phyloP scores from a whole-genome alignment of 2,329 filamentous ascomycete species.

The Huntiella omanensis region DNA sequence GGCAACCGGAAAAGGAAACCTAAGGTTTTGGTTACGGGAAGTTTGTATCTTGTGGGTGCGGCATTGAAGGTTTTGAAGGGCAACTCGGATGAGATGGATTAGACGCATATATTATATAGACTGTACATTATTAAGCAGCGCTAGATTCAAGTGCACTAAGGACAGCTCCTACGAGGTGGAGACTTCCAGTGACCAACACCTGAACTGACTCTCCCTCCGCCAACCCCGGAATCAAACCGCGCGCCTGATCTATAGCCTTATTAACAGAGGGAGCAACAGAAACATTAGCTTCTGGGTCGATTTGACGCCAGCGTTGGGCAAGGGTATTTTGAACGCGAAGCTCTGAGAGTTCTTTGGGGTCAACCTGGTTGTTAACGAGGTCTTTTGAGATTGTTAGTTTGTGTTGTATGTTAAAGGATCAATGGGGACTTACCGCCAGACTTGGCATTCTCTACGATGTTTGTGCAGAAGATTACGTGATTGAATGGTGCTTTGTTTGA shows the following conservation, averaged over 20 bases:
- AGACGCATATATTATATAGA: background rate
- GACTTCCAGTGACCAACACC: conserved; percentile 40
- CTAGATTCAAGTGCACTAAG: conserved; percentile 29
- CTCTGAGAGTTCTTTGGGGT: conserved; percentile 30
- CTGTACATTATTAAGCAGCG: conserved; percentile 21
- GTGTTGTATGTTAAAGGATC: background rate
- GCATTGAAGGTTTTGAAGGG: conserved; percentile 27
- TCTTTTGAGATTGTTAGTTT: conserved; percentile 21
- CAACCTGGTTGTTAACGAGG: conserved; percentile 36
- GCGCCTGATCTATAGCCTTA: conserved; percentile 31
- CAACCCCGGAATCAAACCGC: conserved; percentile 18
- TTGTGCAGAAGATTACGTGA: conserved; percentile 68
- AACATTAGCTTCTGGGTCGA: conserved; percentile 29
- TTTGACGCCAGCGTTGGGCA: conserved; percentile 28
- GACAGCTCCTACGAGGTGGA: conserved; percentile 41
- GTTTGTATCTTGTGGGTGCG: conserved; percentile 67
- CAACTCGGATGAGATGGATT: conserved; percentile 7
- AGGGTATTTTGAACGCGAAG: conserved; percentile 34
- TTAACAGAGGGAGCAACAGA: conserved; percentile 33
- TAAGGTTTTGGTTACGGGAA: conserved; percentile 61
- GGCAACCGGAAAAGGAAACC: conserved; percentile 22
- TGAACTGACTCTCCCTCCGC: conserved; percentile 21
- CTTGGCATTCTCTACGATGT: conserved; percentile 26
- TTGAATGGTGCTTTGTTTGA: conserved; percentile 33
- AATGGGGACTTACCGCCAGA: conserved; percentile 21